phyloP scores from a whole-genome alignment of 768 basidiomycete genomes.

The Russula brevipes region DNA sequence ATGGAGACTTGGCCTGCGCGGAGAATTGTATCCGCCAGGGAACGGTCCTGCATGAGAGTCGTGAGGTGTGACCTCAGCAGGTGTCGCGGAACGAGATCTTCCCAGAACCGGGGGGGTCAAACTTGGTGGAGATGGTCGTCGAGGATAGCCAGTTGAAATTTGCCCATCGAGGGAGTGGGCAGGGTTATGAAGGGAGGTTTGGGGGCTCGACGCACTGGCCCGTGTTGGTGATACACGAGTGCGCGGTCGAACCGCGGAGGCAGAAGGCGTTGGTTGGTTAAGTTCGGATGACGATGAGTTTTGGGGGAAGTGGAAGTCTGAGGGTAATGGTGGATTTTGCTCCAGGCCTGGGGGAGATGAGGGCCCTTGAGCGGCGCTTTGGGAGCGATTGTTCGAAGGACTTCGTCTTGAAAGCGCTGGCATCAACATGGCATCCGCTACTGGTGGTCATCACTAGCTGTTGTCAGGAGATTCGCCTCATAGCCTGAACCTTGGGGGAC shows the following conservation, averaged over 20 bases:
- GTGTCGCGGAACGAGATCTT: conserved; percentile 35
- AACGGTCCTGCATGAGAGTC: conserved; percentile 8
- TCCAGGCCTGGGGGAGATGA: conserved; percentile 5
- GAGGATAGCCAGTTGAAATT: conserved; percentile 28
- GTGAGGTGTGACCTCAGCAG: conserved; percentile 23
- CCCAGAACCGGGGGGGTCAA: conserved; percentile 32
- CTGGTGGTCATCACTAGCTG: neutral
- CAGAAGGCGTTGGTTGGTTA: neutral
- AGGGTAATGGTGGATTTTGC: conserved; percentile 13
- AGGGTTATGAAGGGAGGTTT: conserved; percentile 38
- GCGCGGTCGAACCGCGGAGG: conserved; percentile 1
- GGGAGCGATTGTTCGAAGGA: conserved; percentile 17
- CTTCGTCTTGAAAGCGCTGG: conserved; percentile 4
- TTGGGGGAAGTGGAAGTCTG: conserved; percentile 38
- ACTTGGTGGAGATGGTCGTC: conserved; percentile 27
- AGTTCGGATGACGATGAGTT: conserved; percentile 14
- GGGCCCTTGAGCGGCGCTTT: conserved; percentile 10
- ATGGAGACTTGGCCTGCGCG: conserved; percentile 38
- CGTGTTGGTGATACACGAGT: conserved; percentile 16
- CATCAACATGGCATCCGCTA: neutral
- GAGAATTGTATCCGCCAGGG: conserved; percentile 17
- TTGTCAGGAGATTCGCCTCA: conserved; percentile 2
- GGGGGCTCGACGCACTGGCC: neutral
- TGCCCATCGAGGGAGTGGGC: conserved; percentile 51
- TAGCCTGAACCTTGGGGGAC: neutral